Evolutionary conservation across 495 filamentous ascomycete genomes (phyloP).

Genomic region (Amphirosellinia nigrospora): DNA sequence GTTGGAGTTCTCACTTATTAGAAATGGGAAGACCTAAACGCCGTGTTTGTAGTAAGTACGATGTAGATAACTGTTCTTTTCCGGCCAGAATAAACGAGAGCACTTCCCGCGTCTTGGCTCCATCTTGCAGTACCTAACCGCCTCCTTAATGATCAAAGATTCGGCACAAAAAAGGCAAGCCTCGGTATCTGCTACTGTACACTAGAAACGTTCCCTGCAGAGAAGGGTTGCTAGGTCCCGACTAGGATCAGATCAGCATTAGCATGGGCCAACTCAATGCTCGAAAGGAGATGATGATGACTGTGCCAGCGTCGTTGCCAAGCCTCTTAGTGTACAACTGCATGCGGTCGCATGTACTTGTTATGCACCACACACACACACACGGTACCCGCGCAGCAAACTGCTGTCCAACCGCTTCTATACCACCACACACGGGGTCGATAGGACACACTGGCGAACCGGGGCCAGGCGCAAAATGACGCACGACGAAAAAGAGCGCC

Average conservation of each 20-base stretch:
- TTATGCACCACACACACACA: too few relatives aligned
- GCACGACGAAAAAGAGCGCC: background rate
- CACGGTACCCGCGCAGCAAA: background rate
- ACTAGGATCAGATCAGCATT: too few relatives aligned
- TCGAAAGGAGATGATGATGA: conserved; percentile 20
- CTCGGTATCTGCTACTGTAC: conserved; percentile 1
- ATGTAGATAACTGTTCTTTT: conserved; percentile 5
- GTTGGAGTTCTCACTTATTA: background rate
- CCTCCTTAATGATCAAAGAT: background rate
- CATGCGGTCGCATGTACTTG: background rate
- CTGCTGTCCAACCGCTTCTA: background rate
- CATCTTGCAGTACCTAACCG: background rate
- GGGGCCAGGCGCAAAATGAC: conserved; percentile 11
- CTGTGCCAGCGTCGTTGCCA: conserved; percentile 26
- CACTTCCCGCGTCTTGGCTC: background rate
- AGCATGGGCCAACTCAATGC: background rate
- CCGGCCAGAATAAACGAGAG: conserved; percentile 5
- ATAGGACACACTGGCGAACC: background rate
- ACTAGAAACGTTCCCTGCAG: background rate
- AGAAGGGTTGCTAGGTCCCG: conserved; percentile 4
- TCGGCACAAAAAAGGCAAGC: background rate
- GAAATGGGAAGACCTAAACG: background rate
- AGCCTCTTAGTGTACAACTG: conserved; percentile 23
- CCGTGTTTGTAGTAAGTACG: background rate
- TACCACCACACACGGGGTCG: background rate